These are phyloP conservation scores for Boletus eberwhitei DNA, from an alignment of 768 basidiomycete genomes.

Conservation along the genomic window DNA sequence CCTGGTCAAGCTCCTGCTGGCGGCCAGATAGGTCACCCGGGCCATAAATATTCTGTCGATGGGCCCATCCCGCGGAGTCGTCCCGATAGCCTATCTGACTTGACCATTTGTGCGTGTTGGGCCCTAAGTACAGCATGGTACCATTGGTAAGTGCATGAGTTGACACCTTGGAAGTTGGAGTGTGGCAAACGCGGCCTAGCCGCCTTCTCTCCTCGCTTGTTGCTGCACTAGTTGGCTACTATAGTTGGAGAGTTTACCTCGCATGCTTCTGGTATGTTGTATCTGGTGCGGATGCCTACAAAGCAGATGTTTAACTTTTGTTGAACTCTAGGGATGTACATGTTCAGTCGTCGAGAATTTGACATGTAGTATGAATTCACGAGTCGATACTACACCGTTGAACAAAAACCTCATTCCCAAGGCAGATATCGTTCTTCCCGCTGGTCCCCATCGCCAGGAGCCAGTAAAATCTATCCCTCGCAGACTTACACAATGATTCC, in stretches of 20 bases:
- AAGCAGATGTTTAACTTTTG: not conserved
- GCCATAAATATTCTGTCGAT: not conserved
- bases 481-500: not conserved
- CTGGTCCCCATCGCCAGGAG: no score
- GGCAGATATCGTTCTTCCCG: no score
- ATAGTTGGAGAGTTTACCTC: not conserved
- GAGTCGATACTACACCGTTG: no score
- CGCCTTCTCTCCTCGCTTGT: not conserved
- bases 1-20: not conserved
- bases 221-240: not conserved
- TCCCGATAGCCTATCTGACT: not conserved
- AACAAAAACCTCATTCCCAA: not conserved
- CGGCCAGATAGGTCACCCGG: not conserved
- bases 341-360: not conserved
- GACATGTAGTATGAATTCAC: no score
- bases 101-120: no score
- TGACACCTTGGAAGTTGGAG: not conserved
- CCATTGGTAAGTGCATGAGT: not conserved
- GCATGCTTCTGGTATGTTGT: not conserved
- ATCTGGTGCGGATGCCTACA: no score
- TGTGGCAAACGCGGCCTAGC: not conserved
- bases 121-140: no score
- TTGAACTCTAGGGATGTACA: not conserved
- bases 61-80: slow-evolving; percentile 3
- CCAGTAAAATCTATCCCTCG: not conserved